These are phyloP conservation scores for Solanum microdontum DNA, from an alignment of 257 asterid genomes.

Conservation along the genomic window DNA sequence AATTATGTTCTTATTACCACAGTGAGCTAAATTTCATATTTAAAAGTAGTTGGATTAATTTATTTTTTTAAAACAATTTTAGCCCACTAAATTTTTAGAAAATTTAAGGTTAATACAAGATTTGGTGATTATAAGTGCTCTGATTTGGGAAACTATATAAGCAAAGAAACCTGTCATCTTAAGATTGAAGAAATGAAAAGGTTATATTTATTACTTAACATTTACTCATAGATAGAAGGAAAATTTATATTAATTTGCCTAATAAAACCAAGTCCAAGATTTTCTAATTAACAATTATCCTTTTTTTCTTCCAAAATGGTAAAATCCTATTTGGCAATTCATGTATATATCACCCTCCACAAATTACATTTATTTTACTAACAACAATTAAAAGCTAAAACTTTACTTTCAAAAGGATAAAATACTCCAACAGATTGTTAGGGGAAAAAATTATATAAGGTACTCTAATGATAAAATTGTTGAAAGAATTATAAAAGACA, in stretches of 20 bases:
- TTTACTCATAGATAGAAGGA: not conserved
- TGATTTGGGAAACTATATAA: not conserved
- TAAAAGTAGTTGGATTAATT: not conserved
- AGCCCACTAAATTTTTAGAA: not conserved
- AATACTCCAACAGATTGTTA: not conserved
- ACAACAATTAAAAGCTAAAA: not conserved
- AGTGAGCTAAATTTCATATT: not conserved
- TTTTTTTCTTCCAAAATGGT: not conserved
- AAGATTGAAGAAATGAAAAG: conserved; percentile 4
- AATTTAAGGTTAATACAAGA: not conserved
- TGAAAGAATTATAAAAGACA: no score
- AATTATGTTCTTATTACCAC: not conserved
- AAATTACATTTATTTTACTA: not conserved
- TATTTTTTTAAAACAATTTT: not conserved
- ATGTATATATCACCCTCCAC: not conserved
- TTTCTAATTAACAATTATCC: not conserved
- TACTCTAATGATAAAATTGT: not conserved
- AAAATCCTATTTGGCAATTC: not conserved
- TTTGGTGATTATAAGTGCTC: not conserved
- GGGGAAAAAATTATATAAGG: not conserved
- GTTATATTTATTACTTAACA: not conserved
- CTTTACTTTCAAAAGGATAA: not conserved
- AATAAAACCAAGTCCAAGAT: not conserved
- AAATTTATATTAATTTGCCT: not conserved
- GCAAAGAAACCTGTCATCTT: conserved; percentile 7